phyloP scores from a whole-genome alignment of 2,329 filamentous ascomycete genomes.

The Penicillium occitanis region DNA sequence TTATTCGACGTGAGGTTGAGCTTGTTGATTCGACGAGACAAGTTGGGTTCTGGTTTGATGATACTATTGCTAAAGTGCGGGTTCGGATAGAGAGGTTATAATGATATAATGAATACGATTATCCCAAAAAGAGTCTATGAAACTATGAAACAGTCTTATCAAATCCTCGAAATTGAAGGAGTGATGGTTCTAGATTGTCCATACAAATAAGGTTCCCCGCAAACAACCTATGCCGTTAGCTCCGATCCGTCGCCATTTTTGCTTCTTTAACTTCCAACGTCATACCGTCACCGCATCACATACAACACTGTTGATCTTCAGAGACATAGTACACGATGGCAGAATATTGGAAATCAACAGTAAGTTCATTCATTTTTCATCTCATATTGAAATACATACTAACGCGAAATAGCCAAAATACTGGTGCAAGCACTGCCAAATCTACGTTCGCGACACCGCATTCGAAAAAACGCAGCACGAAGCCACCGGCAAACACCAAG shows the following conservation, averaged over 20 bases:
- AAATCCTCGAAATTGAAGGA: not conserved
- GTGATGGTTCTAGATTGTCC: not conserved
- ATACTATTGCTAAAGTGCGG: slow-evolving; percentile 66
- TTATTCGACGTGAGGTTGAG: slow-evolving; percentile 76
- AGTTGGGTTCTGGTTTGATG: slow-evolving; percentile 72
- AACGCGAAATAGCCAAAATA: slow-evolving; percentile 67
- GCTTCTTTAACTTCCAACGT: slow-evolving; percentile 9
- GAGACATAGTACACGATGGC: slow-evolving; percentile 62
- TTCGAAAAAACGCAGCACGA: slow-evolving; percentile 89
- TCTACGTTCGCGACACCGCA: slow-evolving; percentile 87
- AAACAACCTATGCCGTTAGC: slow-evolving; percentile 3
- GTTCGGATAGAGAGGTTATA: slow-evolving; percentile 64
- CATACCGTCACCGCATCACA: not conserved
- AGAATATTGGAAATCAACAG: slow-evolving; percentile 97
- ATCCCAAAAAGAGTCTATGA: not conserved
- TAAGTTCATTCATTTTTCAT: slow-evolving; percentile 33
- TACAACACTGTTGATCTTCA: not conserved
- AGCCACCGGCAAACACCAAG: slow-evolving; percentile 79
- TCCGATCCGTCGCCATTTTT: slow-evolving; percentile 10
- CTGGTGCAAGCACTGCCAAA: slow-evolving; percentile 96
- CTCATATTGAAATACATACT: slow-evolving; percentile 20
- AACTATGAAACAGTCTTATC: not conserved
- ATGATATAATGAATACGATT: not conserved
- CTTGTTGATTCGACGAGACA: slow-evolving; percentile 76
- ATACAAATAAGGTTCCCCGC: slow-evolving; percentile 13